These are phyloP conservation scores for Penicillium paradoxum DNA, from an alignment of 495 filamentous ascomycete species.

Conservation along the genomic window DNA sequence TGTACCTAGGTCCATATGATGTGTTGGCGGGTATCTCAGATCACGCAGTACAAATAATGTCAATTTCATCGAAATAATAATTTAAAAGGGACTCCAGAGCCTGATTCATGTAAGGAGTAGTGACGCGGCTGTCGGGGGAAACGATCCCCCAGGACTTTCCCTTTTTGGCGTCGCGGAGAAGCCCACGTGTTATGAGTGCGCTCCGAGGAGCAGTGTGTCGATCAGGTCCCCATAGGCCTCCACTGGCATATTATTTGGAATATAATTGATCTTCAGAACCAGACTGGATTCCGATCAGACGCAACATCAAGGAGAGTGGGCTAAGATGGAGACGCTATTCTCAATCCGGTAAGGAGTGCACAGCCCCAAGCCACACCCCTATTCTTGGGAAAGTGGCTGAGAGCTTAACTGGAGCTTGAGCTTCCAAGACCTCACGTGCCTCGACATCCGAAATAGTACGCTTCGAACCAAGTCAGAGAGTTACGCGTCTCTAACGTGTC, in stretches of 20 bases:
- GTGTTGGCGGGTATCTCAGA: too few species aligned
- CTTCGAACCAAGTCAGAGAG: too few species aligned
- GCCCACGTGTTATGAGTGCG: background rate
- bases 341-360: background rate
- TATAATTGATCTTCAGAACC: background rate
- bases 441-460: too few species aligned
- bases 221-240: background rate
- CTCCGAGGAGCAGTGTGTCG: background rate
- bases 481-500: too few species aligned
- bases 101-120: too few species aligned
- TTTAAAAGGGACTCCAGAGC: too few species aligned
- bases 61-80: too few species aligned
- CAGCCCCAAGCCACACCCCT: background rate
- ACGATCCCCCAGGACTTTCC: background rate
- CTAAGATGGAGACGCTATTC: background rate
- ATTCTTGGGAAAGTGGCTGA: background rate
- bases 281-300: background rate
- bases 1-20: too few species aligned
- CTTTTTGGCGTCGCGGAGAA: background rate
- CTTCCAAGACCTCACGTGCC: background rate
- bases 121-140: background rate
- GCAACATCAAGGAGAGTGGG: background rate
- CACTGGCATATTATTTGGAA: slow-evolving; percentile 1
- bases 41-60: too few species aligned
- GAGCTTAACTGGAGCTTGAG: background rate